Base-by-base conservation (phyloP, 305 asterid genomes). In the Petunia hybrid region DNA sequence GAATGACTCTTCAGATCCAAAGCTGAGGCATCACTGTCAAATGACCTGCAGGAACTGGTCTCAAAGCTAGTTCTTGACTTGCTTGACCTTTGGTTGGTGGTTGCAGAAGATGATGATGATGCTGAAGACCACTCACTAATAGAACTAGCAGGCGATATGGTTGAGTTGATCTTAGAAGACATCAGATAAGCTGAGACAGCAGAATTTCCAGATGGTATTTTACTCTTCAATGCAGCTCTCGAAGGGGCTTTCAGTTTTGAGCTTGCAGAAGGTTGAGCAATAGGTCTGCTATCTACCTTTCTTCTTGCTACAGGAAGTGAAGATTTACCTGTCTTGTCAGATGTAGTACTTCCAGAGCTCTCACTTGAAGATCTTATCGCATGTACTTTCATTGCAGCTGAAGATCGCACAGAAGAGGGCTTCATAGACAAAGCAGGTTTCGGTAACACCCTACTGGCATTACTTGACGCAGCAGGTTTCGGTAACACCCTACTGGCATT, bases 71-170 rank as follows among this genome's bases (percentile, higher is more conserved):
- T 82, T 88, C 97, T 92, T 22, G 92, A 85, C 87, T 80, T 90
- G 68, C 71, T 84, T 68, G 84, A 87, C 83, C 84, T 84, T 77
- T 61, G 90, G 83, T 86, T 90, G 85, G 87, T 81, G 80, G 89
- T 82, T 60, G 92, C 89, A 84, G 97, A 91, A 9, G 97, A 91
- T 40, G 95, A 88, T 56, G 97, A 94, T 31, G 99, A 94, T 81
- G 80, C 93, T 61, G 97, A 91, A 70, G 99, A 97, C 98, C 97
- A 97, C 78, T 97, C 99, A 85, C 99, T 93, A 67, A 92, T 88
- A 76, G 99, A 97, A 90, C 97, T 93, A 83, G 97, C 91, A 62
- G 99, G 98, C 14, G 99, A 93, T 82, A 89, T 88, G 85, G 85
- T 88, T 65, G 94, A 78, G 81, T 94, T 83, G 75, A 90, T 85